Percentiles rank a stretch among this genome's conserved stretches.
Conservation (phyloP, 768 basidiomycete genomes). For the Suillus subalutaceus region DNA sequence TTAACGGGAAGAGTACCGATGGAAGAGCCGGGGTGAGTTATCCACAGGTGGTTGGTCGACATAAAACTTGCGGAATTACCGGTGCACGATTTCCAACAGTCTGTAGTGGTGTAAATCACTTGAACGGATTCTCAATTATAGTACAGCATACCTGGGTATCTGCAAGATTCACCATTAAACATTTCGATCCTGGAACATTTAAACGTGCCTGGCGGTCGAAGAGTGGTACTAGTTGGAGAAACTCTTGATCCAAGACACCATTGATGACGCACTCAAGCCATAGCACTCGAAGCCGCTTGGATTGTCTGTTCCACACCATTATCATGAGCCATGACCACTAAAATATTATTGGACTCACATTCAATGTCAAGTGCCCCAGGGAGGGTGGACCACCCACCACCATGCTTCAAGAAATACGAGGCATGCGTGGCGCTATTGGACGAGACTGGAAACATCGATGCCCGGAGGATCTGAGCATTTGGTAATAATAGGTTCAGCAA, state of each 20-base stretch:
- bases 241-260: constrained; percentile 60
- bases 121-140: neutral
- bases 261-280: constrained; percentile 48
- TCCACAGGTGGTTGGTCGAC: constrained; percentile 39
- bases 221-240: constrained; percentile 58
- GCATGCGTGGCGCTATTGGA: constrained; percentile 40
- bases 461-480: constrained; percentile 45
- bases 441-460: constrained; percentile 49
- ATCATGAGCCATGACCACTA: neutral
- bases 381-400: constrained; percentile 42
- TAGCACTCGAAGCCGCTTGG: constrained; percentile 53
- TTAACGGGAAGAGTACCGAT: constrained; percentile 38
- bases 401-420: constrained; percentile 38
- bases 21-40: constrained; percentile 35
- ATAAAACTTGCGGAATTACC: constrained; percentile 37
- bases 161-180: neutral
- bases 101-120: constrained; percentile 42
- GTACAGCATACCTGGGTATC: constrained; percentile 12
- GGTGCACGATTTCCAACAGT: constrained; percentile 43
- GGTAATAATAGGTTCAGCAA: constrained; percentile 15
- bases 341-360: constrained; percentile 24
- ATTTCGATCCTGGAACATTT: neutral
- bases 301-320: constrained; percentile 39
- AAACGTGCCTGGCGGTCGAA: constrained; percentile 43
- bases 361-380: constrained; percentile 44